Base-by-base conservation (phyloP, 1,284 basidiomycete genomes). In the Volvariella surrecta region DNA sequence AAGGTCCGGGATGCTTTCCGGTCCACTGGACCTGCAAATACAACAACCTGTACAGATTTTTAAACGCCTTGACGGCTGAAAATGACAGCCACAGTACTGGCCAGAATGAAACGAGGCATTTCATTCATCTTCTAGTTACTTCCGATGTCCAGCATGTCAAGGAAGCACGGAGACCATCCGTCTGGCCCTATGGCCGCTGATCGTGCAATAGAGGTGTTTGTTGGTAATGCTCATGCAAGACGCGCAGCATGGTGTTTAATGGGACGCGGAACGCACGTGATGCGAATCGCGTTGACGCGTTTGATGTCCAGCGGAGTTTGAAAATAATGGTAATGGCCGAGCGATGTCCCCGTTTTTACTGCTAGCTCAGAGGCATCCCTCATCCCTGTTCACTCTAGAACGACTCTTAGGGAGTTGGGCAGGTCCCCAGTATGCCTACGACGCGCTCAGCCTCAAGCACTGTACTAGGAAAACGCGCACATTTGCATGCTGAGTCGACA, bases 401-500 rank as follows among this genome's bases (percentile, higher is more conserved):
- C 49, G 48, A 57, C 51, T 38, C 50, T 52, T 39, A 52, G 50
- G 49, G 53, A 55, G 41, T 43, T 41, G 32, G 32, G 31, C 40
- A 19, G 37, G 35, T 40, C 30, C 19, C 19, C 22, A 40, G 39
- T 45, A 18, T 40, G 30, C 15, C 30, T 18, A 28, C 34, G 35
- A 66, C 64, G 61, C 58, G 58, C 59, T 43, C 52, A 59, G 46
- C 64, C 62, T 41, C 50, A 40, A 67, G 63, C 52, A 68, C 73
- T 22, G 74, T 81, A 31, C 69, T 81, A 24, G 78, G 78, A 21
- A 81, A 81, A 58, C 68, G 78, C 46, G 53, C 69, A 31, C 73
- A 75, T 48, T 70, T 67, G 46, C 57, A 65, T 15, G 59, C 60
- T 17, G 59, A 61, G 32, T 49, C 54, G 16, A 52, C 56, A 15